Evolutionary conservation across 2,329 filamentous ascomycete species (phyloP), one percentile per base, ranked within the genome.

Genomic region (Pseudogymnoascus sp.): DNA sequence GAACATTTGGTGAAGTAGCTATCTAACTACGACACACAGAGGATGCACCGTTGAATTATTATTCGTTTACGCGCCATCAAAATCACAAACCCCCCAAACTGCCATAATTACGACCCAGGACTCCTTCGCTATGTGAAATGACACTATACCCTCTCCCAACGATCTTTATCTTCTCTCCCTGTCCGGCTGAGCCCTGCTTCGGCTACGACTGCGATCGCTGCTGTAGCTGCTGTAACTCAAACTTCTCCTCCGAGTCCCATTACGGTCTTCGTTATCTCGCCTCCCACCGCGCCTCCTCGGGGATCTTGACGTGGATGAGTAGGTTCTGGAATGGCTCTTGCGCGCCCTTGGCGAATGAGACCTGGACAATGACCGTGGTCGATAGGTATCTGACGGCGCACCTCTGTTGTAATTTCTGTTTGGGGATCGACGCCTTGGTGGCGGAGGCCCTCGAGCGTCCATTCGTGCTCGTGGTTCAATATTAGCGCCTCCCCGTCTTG

Each of bases 161-260:
- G 38, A 28, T 43, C 35, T 59, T 64, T 61, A 72, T 59, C 69
- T 67, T 64, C 71, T 69, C 33, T 45, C 67, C 67, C 49, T 55
- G 28, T 49, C 70, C 66, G 28, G 66, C 65, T 64, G 67, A 65
- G 58, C 67, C 41, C 65, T 64, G 45, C 71, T 70, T 61, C 76
- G 70, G 41, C 71, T 70, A 35, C 71, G 65, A 63, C 73, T 74
- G 45, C 73, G 70, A 69, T 80, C 78, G 68, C 81, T 83, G 69
- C 80, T 82, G 68, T 86, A 86, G 66, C 83, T 86, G 68, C 80
- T 83, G 68, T 87, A 87, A 68, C 84, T 88, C 3, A 82, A 82
- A 68, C 83, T 86, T 66, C 85, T 78, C 65, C 83, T 78, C 65
- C 82, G 77, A 62, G 65, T 61, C 25, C 61, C 67, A 65, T 69